Evolutionary conservation across 192 early-diverging fungal genomes (phyloP).

Genomic region (Backusella mclennaniae): DNA sequence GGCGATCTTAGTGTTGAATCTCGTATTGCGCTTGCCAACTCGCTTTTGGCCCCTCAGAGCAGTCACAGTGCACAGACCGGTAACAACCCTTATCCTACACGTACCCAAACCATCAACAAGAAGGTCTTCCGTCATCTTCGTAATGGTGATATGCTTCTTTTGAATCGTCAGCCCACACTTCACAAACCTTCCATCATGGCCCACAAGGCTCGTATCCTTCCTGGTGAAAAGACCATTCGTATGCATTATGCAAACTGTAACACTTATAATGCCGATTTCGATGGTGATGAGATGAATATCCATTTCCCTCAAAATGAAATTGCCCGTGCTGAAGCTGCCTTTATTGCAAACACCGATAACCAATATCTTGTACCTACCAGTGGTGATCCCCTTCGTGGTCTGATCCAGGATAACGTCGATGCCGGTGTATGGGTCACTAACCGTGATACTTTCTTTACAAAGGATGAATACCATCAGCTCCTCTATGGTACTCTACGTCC

Average conservation of each 20-base stretch:
- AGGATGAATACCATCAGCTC: constrained; percentile 92
- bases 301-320: constrained; percentile 99
- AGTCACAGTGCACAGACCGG: constrained; percentile 40
- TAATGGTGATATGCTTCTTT: constrained; percentile 94
- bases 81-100: constrained; percentile 56
- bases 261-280: constrained; percentile 98
- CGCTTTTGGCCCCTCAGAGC: constrained; percentile 77
- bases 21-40: constrained; percentile 93
- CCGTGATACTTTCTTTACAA: constrained; percentile 84
- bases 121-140: constrained; percentile 95
- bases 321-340: constrained; percentile 91
- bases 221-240: constrained; percentile 96
- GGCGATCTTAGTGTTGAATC: constrained; percentile 80
- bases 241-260: constrained; percentile 98
- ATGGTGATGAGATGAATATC: constrained; percentile 99
- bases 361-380: constrained; percentile 98
- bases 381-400: constrained; percentile 94
- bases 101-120: constrained; percentile 79
- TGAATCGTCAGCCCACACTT: constrained; percentile 99
- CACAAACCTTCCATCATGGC: constrained; percentile 99
- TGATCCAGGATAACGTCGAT: constrained; percentile 99
- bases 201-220: constrained; percentile 91
- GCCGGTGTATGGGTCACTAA: constrained; percentile 93
- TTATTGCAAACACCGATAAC: constrained; percentile 92
- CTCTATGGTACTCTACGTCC: constrained; percentile 87